These are phyloP conservation scores for Phytophthora boehmeriae DNA, from an alignment of 352 stramenopile genomes.

Conservation along the genomic window DNA sequence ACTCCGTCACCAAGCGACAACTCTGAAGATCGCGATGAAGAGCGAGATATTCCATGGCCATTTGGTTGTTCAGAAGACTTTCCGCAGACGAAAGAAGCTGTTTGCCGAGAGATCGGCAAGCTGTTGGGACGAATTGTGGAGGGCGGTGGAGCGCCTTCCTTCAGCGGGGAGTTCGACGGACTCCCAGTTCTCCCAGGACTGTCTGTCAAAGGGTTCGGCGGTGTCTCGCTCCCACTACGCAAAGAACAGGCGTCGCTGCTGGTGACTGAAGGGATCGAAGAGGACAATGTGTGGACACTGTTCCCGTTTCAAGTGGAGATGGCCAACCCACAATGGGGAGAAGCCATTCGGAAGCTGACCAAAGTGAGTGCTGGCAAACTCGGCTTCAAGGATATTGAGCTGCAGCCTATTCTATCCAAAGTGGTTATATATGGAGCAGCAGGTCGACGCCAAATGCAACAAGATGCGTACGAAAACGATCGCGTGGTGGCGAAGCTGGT, in stretches of 20 bases:
- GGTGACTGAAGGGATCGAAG: neutral
- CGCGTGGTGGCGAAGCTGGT: slow-evolving; percentile 5
- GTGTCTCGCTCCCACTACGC: slow-evolving; percentile 1
- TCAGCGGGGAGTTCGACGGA: neutral
- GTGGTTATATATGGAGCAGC: slow-evolving; percentile 8
- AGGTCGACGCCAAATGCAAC: neutral
- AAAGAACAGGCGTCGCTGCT: neutral
- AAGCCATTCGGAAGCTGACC: slow-evolving; percentile 1
- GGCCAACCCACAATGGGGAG: slow-evolving; percentile 3
- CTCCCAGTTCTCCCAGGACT: slow-evolving; percentile 1
- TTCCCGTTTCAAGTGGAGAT: slow-evolving; percentile 1
- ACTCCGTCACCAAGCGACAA: too few species aligned
- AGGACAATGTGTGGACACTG: slow-evolving; percentile 1
- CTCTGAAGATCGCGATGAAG: too few species aligned
- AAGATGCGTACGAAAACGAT: neutral
- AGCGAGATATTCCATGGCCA: too few species aligned
- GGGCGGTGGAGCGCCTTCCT: neutral
- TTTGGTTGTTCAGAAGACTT: neutral
- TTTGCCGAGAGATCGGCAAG: neutral
- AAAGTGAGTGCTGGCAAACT: slow-evolving; percentile 1
- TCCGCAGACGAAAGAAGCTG: neutral
- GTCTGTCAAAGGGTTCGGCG: neutral
- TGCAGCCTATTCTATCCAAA: slow-evolving; percentile 3
- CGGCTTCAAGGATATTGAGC: slow-evolving; percentile 9
- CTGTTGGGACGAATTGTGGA: neutral